Evolutionary conservation across 2,329 filamentous ascomycete genomes (phyloP).

Genomic region (Calonectria naviculata): DNA sequence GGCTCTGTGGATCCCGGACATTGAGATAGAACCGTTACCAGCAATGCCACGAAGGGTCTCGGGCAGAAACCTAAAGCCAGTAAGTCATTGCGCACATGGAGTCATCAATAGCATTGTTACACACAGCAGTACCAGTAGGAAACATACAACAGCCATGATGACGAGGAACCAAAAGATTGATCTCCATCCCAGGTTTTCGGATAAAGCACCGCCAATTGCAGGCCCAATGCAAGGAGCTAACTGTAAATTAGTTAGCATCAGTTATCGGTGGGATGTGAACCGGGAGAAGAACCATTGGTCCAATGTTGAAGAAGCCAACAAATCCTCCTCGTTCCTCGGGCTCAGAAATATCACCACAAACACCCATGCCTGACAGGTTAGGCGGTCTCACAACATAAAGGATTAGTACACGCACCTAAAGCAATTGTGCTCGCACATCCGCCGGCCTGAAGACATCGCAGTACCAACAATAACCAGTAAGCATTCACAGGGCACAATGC

Average conservation of each 20-base stretch:
- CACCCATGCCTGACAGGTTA: slow-evolving; percentile 37
- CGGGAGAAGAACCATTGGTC: slow-evolving; percentile 38
- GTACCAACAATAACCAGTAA: slow-evolving; percentile 46
- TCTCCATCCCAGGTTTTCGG: slow-evolving; percentile 60
- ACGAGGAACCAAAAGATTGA: slow-evolving; percentile 65
- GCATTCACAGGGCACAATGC: slow-evolving; percentile 44
- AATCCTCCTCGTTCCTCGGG: slow-evolving; percentile 46
- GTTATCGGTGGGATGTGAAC: too few relatives aligned
- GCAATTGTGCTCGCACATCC: slow-evolving; percentile 50
- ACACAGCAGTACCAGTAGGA: slow-evolving; percentile 46
- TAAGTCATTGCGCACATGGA: background rate
- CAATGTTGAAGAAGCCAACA: slow-evolving; percentile 48
- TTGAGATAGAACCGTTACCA: slow-evolving; percentile 10
- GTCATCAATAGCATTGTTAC: slow-evolving; percentile 6
- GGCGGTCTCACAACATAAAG: too few relatives aligned
- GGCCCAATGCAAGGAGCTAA: slow-evolving; percentile 61
- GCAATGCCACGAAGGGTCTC: slow-evolving; percentile 38
- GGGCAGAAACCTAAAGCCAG: slow-evolving; percentile 26
- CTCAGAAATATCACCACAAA: slow-evolving; percentile 47
- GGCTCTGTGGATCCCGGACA: slow-evolving; percentile 4
- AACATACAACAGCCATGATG: slow-evolving; percentile 54
- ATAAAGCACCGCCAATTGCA: slow-evolving; percentile 60
- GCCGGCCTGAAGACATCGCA: slow-evolving; percentile 44
- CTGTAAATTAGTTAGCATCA: background rate
- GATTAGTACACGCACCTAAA: slow-evolving; percentile 16